These are phyloP conservation scores for Fraxinus latifolia DNA, from an alignment of 305 asterid genomes.

Conservation along the genomic window DNA sequence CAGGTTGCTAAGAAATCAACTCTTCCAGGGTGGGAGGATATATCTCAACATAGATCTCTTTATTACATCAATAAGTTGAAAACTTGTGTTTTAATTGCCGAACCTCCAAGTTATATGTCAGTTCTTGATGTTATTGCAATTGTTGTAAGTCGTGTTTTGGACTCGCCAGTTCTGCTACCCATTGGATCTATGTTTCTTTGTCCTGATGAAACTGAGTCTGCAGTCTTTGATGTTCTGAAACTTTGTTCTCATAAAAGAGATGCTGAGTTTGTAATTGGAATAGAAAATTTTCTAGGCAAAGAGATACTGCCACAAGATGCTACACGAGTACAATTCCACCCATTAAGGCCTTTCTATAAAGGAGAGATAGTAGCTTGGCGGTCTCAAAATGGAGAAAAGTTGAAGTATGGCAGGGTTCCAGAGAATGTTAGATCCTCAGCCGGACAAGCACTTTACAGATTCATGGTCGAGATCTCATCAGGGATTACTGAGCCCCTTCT, in stretches of 20 bases:
- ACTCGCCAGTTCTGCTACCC: constrained; percentile 67
- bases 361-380: constrained; percentile 98
- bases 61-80: constrained; percentile 62
- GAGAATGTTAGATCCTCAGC: constrained; percentile 85
- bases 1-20: constrained; percentile 44
- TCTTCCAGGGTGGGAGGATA: constrained; percentile 78
- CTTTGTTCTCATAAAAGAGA: constrained; percentile 54
- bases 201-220: constrained; percentile 62
- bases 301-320: constrained; percentile 91
- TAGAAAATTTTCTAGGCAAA: constrained; percentile 56
- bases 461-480: constrained; percentile 67
- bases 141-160: constrained; percentile 68
- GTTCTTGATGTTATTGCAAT: constrained; percentile 65
- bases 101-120: constrained; percentile 72
- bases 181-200: constrained; percentile 73
- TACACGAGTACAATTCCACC: constrained; percentile 77
- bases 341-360: constrained; percentile 85
- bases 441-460: constrained; percentile 82
- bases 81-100: constrained; percentile 61
- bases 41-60: constrained; percentile 56
- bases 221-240: constrained; percentile 61
- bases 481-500: constrained; percentile 56
- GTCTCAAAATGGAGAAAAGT: constrained; percentile 71
- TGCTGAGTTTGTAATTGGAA: constrained; percentile 41
- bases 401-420: constrained; percentile 83